phyloP scores from a whole-genome alignment of 2,329 filamentous ascomycete genomes.

The Penicillium fuscoglaucum region DNA sequence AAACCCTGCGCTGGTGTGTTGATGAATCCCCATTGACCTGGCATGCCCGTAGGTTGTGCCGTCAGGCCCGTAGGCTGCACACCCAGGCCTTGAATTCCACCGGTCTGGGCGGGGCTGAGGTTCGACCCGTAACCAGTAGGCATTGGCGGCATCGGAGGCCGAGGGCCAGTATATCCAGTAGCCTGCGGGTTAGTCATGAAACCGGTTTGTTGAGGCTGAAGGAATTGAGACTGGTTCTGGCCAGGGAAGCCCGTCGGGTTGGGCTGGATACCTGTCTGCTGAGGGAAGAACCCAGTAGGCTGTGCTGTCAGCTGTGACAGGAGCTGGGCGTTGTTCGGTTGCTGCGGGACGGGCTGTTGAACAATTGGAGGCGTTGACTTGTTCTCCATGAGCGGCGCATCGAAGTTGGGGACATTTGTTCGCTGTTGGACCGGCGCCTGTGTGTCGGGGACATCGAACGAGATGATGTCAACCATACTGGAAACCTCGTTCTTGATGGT shows the following conservation, averaged over 20 bases:
- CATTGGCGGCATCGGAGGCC: conserved; percentile 78
- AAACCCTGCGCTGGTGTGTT: conserved; percentile 87
- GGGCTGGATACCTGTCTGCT: conserved; percentile 69
- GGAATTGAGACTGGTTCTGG: conserved; percentile 51
- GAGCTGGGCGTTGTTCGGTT: conserved; percentile 67
- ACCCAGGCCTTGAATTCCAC: conserved; percentile 69
- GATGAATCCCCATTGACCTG: conserved; percentile 97
- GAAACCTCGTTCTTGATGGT: conserved; percentile 94
- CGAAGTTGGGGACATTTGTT: conserved; percentile 71
- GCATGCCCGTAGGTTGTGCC: conserved; percentile 88
- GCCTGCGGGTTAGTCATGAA: conserved; percentile 70
- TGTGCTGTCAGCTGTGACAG: conserved; percentile 58
- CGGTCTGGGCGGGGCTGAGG: conserved; percentile 63
- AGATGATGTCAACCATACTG: conserved; percentile 99
- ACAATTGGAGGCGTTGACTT: conserved; percentile 51
- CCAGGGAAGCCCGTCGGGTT: conserved; percentile 51
- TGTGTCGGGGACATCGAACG: conserved; percentile 84
- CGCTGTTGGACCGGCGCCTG: conserved; percentile 51
- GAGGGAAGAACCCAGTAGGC: conserved; percentile 53
- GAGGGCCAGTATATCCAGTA: conserved; percentile 77
- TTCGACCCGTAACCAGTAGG: conserved; percentile 69
- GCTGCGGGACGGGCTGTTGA: conserved; percentile 68
- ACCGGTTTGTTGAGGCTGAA: conserved; percentile 70
- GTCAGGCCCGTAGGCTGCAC: conserved; percentile 86
- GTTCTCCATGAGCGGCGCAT: conserved; percentile 54